Evolutionary conservation across 768 basidiomycete species (phyloP), one percentile per base, ranked within the genome.

Genomic region (Tulasnella sp.): DNA sequence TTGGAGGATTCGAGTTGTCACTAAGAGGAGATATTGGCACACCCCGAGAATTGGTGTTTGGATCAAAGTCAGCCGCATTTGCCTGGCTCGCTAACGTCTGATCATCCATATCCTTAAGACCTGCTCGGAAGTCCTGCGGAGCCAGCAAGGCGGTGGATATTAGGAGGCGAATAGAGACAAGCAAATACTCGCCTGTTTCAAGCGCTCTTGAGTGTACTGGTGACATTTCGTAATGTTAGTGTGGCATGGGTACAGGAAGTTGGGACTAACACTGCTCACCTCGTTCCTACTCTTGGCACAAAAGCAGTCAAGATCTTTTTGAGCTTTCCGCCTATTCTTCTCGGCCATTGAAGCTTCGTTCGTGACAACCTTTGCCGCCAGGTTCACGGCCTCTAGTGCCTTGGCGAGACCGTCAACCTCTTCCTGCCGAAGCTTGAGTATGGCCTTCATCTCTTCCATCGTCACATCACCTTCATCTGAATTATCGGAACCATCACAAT

Each of bases 1-100:
- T 83, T 82, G 1, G 73, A 74, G 27, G 76, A 74, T 62, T 84
- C 83, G 65, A 83, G 82, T n/a, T n/a, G n/a, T n/a, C n/a, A n/a
- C 82, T 49, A 19, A 30, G 17, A 11, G 50, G 8, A 32, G 24
- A 19, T 10, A 24, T n/a, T 50, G 27, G 24, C 45, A 23, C 65
- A 81, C 80, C 73, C 61, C 81, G 75, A 50, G 79, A 62, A 48
- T 77, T 73, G n/a, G 71, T 66, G 19, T 67, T 72, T 1, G 81
- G 80, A 65, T 83, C 74, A 61, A 82, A 83, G 44, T 73, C 74
- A n/a, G 75, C 72, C 1, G 82, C 81, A 65, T 84, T 76, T 15
- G 75, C 72, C 67, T 79, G 72, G 65, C 82, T 80, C 1, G 81
- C 80, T 17, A 75, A 77, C n/a, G 34, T 41, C 9, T 55, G 53